Conservation (phyloP, 139 green algal species). For the Volvox reticuliferus region DNA sequence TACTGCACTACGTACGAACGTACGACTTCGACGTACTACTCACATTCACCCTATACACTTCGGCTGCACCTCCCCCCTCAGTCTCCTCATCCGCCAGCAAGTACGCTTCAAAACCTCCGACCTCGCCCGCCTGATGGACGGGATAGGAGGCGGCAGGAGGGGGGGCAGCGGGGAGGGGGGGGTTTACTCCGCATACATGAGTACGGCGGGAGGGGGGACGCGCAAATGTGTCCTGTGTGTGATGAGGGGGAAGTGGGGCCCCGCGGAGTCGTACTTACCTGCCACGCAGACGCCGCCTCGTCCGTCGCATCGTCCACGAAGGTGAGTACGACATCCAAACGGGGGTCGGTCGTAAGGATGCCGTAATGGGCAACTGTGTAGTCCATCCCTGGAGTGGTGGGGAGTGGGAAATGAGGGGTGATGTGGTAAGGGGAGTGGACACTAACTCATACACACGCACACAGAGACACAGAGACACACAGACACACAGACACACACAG, state of each 20-base stretch:
- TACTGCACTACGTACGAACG: too few species aligned
- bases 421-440: background rate
- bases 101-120: constrained; percentile 91
- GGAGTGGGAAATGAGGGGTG: too few species aligned
- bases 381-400: constrained; percentile 71
- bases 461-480: too few species aligned
- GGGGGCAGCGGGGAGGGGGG: background rate
- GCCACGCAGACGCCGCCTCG: background rate
- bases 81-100: constrained; percentile 85
- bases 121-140: constrained; percentile 53
- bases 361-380: constrained; percentile 90
- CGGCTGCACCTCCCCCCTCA: constrained; percentile 62
- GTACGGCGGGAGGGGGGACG: background rate
- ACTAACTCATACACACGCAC: too few species aligned
- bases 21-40: background rate
- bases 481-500: too few species aligned
- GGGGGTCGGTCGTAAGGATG: constrained; percentile 72
- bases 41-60: constrained; percentile 73
- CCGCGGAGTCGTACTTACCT: background rate
- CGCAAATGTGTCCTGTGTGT: background rate
- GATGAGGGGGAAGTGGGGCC: too few species aligned
- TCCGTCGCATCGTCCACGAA: constrained; percentile 76
- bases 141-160: background rate
- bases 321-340: constrained; percentile 83
- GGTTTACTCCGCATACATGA: too few species aligned